Evolutionary conservation across 2,329 filamentous ascomycete species (phyloP).

Genomic region (Raffaelea albimanens): DNA sequence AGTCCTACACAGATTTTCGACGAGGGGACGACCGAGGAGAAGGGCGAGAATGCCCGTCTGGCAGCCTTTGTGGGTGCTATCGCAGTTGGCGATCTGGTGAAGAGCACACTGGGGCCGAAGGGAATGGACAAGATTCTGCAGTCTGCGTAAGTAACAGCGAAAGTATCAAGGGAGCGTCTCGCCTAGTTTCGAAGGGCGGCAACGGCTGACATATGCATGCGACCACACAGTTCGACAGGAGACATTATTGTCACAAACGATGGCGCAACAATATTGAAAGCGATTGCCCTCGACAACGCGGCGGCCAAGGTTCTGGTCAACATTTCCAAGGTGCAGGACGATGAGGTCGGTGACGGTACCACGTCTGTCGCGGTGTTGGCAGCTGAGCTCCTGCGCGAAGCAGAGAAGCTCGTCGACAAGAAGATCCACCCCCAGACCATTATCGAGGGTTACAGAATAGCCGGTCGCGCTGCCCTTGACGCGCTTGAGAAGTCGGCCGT

Average conservation of each 20-base stretch:
- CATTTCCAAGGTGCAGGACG: constrained; percentile 98
- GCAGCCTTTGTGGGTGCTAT: constrained; percentile 98
- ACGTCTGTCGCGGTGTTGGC: constrained; percentile 96
- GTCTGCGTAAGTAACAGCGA: constrained; percentile 62
- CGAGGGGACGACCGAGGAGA: constrained; percentile 93
- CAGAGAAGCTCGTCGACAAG: constrained; percentile 92
- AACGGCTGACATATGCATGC: constrained; percentile 2
- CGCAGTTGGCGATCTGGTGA: constrained; percentile 92
- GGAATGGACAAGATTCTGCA: constrained; percentile 99
- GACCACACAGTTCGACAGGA: constrained; percentile 64
- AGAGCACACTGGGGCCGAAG: constrained; percentile 94
- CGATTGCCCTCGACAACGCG: constrained; percentile 96
- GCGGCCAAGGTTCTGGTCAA: constrained; percentile 98
- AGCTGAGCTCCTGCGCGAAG: constrained; percentile 89
- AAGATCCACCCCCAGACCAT: constrained; percentile 99
- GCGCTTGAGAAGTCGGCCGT: constrained; percentile 78
- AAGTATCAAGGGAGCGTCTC: background rate
- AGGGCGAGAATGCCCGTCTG: constrained; percentile 97
- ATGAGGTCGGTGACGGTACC: constrained; percentile 96
- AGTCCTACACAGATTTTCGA: constrained; percentile 97
- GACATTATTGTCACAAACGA: constrained; percentile 99
- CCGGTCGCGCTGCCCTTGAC: constrained; percentile 75
- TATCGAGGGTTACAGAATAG: constrained; percentile 98
- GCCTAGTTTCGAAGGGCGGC: too few relatives aligned
- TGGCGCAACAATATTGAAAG: constrained; percentile 95